Percentiles rank a stretch among this genome's conserved stretches.
Evolutionary conservation across 2,329 filamentous ascomycete species (phyloP).

Genomic region (Thielaviopsis cerberus): DNA sequence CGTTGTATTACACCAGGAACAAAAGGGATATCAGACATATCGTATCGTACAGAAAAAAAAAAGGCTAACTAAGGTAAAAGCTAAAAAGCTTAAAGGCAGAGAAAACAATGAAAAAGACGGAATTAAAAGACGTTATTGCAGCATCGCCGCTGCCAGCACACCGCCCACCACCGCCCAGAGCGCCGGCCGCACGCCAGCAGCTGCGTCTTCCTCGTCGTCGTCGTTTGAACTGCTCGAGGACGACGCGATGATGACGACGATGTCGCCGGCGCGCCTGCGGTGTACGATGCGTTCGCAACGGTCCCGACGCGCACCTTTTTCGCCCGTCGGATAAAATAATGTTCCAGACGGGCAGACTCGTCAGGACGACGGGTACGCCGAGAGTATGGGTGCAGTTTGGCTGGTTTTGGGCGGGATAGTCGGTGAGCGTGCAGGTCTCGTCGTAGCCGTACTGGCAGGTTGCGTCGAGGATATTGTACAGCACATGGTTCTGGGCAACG

Average conservation of each 20-base stretch:
- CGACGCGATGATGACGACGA: no score
- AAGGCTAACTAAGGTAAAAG: no score
- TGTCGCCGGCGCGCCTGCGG: background rate
- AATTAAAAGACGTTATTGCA: background rate
- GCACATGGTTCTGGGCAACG: conserved; percentile 32
- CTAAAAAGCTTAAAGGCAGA: background rate
- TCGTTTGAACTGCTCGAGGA: background rate
- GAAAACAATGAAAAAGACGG: background rate
- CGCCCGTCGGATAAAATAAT: conserved; percentile 32
- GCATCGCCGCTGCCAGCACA: background rate
- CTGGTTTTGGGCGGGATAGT: conserved; percentile 30
- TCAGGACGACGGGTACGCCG: conserved; percentile 19
- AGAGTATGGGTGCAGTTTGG: conserved; percentile 29
- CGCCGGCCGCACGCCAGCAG: background rate
- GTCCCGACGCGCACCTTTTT: conserved; percentile 15
- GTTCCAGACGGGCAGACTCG: conserved; percentile 28
- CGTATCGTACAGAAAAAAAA: background rate
- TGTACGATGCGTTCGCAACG: conserved; percentile 5
- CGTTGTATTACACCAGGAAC: conserved; percentile 20
- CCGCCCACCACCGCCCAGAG: background rate
- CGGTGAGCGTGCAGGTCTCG: conserved; percentile 30
- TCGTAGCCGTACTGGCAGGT: conserved; percentile 31
- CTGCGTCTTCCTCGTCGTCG: background rate
- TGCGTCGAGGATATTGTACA: conserved; percentile 35
- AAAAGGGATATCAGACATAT: background rate